Percentiles rank a stretch among this genome's conserved stretches.
phyloP scores from a whole-genome alignment of 2,329 filamentous ascomycete species.

The Neonectria coccinea region DNA sequence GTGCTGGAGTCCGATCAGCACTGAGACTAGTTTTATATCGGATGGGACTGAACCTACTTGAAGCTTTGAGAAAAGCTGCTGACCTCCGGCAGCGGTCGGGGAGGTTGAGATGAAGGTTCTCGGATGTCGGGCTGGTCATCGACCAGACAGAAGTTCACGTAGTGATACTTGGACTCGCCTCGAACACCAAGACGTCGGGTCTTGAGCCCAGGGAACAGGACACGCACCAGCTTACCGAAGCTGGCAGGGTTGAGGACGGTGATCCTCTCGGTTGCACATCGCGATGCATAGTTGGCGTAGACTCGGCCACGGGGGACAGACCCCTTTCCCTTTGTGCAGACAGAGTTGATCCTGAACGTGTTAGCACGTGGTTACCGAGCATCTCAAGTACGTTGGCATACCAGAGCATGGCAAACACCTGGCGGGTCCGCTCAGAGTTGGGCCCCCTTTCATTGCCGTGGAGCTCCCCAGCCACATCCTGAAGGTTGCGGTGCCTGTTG shows the following conservation, averaged over 20 bases:
- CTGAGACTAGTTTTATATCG: neutral
- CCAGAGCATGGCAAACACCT: constrained; percentile 92
- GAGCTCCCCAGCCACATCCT: constrained; percentile 80
- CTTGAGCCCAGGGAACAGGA: constrained; percentile 95
- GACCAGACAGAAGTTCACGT: constrained; percentile 74
- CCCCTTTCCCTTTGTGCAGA: constrained; percentile 79
- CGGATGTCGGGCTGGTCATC: constrained; percentile 66
- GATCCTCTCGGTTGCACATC: constrained; percentile 92
- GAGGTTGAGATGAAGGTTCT: constrained; percentile 59
- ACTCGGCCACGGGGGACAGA: constrained; percentile 94
- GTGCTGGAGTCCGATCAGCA: constrained; percentile 48
- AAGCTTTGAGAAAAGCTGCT: constrained; percentile 61
- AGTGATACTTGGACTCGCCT: constrained; percentile 98
- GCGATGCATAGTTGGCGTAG: constrained; percentile 93
- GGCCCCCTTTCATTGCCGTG: constrained; percentile 84
- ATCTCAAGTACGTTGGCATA: constrained; percentile 56
- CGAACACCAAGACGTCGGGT: constrained; percentile 91
- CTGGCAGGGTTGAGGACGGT: constrained; percentile 96
- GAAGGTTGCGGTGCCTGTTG: constrained; percentile 74
- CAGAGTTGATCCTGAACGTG: constrained; percentile 73
- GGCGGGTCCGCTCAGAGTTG: constrained; percentile 84
- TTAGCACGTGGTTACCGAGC: constrained; percentile 26
- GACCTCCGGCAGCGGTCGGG: constrained; percentile 63
- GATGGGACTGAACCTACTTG: constrained; percentile 55
- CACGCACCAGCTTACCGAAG: constrained; percentile 95